Base-by-base conservation (phyloP, 495 filamentous ascomycete genomes). In the Aspergillus baeticus region DNA sequence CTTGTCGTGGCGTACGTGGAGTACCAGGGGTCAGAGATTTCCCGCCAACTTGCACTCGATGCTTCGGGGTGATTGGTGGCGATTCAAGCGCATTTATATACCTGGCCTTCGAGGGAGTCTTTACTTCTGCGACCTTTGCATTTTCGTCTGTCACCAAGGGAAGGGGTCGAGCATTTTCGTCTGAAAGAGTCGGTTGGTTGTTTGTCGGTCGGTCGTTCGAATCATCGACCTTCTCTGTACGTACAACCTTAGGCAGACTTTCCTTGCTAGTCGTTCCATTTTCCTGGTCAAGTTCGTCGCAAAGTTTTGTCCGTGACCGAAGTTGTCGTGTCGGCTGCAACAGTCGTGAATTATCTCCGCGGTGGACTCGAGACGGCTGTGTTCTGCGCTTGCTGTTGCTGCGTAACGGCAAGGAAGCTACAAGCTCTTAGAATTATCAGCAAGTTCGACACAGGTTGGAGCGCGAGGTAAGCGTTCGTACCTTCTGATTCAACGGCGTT, bases 11-110 rank as follows among this genome's bases (percentile, higher is more conserved):
- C n/a, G 74, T 77, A 3, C 82, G 80, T 31, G 76, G 76, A 15
- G 74, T 77, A 3, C 82, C 80, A 17, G 91, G 88, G 3, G 89
- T 93, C 41, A 85, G 68, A 1, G 83, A 80, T 51, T 83, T 85
- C 8, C 80, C 82, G 38, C 77, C 77, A 17, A 88, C 71, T 44
- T 79, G 75, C 1, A 90, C 81, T 37, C 87, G 81, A 65, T 89
- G 89, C 39, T 83, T 80, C 1, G 89, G 89, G 1, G 89, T 92
- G 48, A 84, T 67, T 7, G 85, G 84, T 6, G 81, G 74, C 35
- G 79, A 79, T 53, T 87, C 82, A 20, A 88, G 63, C 8, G 81
- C 82, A 70, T 91, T 84, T 57, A 83, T 77, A 61, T 84, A 87
- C 59, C 88, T 76, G 17, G 84, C 81, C 10, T 90, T 90, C 54